Base-by-base conservation (phyloP, 2,329 filamentous ascomycete species). In the Dactylellina leptospora region DNA sequence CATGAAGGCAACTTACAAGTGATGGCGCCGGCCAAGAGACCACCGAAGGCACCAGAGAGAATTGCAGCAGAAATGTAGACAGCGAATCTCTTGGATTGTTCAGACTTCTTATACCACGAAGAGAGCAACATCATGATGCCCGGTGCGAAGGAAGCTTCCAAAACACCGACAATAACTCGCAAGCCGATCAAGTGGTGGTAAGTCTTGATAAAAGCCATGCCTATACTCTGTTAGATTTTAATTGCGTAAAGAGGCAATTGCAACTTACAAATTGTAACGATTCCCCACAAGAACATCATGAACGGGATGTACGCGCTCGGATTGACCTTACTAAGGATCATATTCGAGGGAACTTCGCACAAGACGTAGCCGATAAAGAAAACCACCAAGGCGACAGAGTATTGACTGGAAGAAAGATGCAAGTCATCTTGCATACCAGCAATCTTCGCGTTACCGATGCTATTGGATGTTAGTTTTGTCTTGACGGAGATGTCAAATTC, bases 31-130 rank as follows among this genome's bases (percentile, higher is more conserved):
- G 82, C 82, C 9, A 84, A 76, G 1, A 84, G 76, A 4, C 82
- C 81, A 8, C 82, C 81, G 50, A 84, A 84, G 0, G 83, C 83
- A 10, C 84, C 84, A 0, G 81, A 84, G 1, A 85, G 79, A 1
- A 86, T 83, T 0, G 84, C 84, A 0, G 83, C 84, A n/a, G 85
- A 84, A 71, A 86, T 84, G 74, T 85, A 87, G 1, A 87, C 77
- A 5, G 82, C 84, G 45, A 85, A 85, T 1, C 86, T 82, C 54
- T 85, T 85, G 0, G 83, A 83, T 42, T 87, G 82, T 74, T 88
- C 86, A 10, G 82, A 82, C 51, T 82, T 83, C 70, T 84, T 84
- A 75, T 88, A 88, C 85, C 85, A 88, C 0, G 81, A 85, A 0
- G 84, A 85, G 4, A 87, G 80, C 20, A 85, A 81, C 47, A 83